These are phyloP conservation scores for Platanthera guangdongensis DNA, from an alignment of 106 monocot species.

Conservation along the genomic window DNA sequence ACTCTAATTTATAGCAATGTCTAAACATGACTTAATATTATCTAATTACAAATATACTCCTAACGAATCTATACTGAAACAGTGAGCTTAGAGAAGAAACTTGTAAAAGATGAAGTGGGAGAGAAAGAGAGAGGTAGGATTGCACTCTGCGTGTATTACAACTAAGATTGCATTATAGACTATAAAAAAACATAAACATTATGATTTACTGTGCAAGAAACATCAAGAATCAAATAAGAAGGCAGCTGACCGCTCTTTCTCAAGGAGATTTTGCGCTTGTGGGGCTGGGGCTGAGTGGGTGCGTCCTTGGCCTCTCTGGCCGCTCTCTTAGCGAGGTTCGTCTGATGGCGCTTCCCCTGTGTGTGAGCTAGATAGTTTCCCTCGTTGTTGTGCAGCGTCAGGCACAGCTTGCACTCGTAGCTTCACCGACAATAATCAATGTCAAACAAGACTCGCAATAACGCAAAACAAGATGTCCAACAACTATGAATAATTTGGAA, in stretches of 20 bases:
- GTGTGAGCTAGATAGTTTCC: conserved; percentile 96
- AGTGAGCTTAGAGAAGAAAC: too few relatives aligned
- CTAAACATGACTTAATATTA: too few relatives aligned
- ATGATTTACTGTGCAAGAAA: not conserved
- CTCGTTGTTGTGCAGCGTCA: conserved; percentile 97
- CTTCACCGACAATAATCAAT: conserved; percentile 15
- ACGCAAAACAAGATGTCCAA: not conserved
- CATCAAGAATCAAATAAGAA: not conserved
- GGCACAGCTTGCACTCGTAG: conserved; percentile 93
- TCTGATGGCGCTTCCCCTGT: conserved; percentile 98
- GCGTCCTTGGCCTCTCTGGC: conserved; percentile 98
- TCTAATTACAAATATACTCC: too few relatives aligned
- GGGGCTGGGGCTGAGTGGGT: conserved; percentile 89
- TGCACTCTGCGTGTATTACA: too few relatives aligned
- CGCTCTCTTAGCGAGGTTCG: conserved; percentile 91
- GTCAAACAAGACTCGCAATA: conserved; percentile 4
- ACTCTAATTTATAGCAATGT: too few relatives aligned
- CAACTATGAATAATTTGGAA: not conserved
- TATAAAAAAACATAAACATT: not conserved
- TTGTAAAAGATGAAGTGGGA: too few relatives aligned
- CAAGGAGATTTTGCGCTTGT: conserved; percentile 75
- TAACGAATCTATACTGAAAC: too few relatives aligned
- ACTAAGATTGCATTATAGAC: not conserved
- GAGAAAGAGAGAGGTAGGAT: too few relatives aligned
- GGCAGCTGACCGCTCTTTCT: conserved; percentile 38